Percentiles rank a stretch among this genome's conserved stretches.
These are phyloP conservation scores for Colletotrichum karsti DNA, from an alignment of 2,329 filamentous ascomycete genomes.

Conservation along the genomic window DNA sequence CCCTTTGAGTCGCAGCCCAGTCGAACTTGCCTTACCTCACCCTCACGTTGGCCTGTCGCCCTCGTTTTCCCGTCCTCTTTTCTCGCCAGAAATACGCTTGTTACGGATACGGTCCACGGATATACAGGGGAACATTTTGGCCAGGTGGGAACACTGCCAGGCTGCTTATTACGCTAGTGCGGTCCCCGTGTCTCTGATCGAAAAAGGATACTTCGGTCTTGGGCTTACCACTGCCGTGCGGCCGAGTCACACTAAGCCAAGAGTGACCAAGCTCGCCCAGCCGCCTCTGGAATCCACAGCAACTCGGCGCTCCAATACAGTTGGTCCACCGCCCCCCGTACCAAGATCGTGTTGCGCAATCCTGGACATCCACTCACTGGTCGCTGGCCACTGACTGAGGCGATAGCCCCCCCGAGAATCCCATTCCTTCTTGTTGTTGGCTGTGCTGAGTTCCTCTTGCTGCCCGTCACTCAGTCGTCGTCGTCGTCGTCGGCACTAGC, in stretches of 20 bases:
- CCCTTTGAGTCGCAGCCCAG: neutral
- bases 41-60: no score
- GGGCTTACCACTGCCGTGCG: conserved; percentile 3
- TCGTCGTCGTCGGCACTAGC: conserved; percentile 8
- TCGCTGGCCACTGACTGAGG: conserved; percentile 8
- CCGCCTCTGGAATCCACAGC: conserved; percentile 26
- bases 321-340: conserved; percentile 29
- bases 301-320: conserved; percentile 24
- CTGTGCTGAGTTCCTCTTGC: neutral
- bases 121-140: no score
- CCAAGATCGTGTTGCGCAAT: conserved; percentile 30
- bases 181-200: neutral
- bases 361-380: no score
- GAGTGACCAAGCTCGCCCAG: conserved; percentile 23
- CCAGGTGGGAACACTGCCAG: conserved; percentile 4
- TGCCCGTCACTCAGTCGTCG: neutral
- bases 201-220: conserved; percentile 11
- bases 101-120: neutral
- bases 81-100: neutral
- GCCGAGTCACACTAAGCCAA: conserved; percentile 15
- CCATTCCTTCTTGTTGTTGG: conserved; percentile 2
- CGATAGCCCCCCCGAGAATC: conserved; percentile 9
- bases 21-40: no score
- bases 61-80: neutral
- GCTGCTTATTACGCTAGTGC: neutral